A percentile compares a stretch with the other conserved stretches of the same genome.
Evolutionary conservation across 768 basidiomycete species (phyloP).

Genomic region (Rhodocollybia butyracea): DNA sequence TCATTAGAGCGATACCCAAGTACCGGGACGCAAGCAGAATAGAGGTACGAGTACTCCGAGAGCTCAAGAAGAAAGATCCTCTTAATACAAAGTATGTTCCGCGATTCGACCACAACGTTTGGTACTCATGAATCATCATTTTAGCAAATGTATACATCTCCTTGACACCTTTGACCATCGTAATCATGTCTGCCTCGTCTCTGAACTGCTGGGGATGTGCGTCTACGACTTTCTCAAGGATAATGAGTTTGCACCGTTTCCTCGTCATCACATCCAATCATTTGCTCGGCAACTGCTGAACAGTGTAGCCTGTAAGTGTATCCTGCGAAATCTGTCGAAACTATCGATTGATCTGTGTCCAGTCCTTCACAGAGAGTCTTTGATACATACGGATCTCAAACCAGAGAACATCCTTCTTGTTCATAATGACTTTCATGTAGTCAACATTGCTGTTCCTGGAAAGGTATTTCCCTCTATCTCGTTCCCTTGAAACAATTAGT

Average conservation of each 20-base stretch:
- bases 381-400: constrained; percentile 98
- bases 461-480: constrained; percentile 44
- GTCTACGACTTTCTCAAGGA: constrained; percentile 99
- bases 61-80: constrained; percentile 87
- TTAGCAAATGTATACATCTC: constrained; percentile 96
- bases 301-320: constrained; percentile 86
- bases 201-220: constrained; percentile 93
- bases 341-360: not conserved
- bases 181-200: constrained; percentile 97
- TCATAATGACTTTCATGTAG: constrained; percentile 68
- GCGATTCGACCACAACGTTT: too few species aligned
- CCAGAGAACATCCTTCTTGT: constrained; percentile 98
- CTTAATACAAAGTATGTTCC: constrained; percentile 80
- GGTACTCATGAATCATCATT: constrained; percentile 17
- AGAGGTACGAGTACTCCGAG: constrained; percentile 91
- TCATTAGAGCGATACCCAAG: constrained; percentile 97
- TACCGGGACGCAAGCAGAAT: constrained; percentile 99
- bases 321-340: constrained; percentile 15
- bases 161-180: constrained; percentile 94
- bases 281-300: constrained; percentile 90
- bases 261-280: constrained; percentile 92
- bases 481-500: constrained; percentile 6
- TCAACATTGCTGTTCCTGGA: constrained; percentile 57
- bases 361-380: constrained; percentile 89
- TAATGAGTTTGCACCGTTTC: constrained; percentile 95